Percentiles rank a stretch among this genome's conserved stretches.
Evolutionary conservation across 148 eudicot genomes (phyloP).

Genomic region (Amaranthus hypochondriacus): DNA sequence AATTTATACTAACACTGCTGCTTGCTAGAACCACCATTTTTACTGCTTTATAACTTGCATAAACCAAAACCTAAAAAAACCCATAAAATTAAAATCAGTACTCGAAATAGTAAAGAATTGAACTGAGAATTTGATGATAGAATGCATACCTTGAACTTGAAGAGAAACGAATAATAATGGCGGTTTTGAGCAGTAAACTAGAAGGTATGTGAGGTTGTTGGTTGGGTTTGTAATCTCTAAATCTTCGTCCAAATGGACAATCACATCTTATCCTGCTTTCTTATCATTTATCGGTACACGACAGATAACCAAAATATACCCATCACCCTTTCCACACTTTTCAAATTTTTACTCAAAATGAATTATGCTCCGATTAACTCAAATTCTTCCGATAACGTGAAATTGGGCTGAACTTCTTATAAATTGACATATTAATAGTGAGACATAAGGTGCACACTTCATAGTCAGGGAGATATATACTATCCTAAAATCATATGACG

Average conservation of each 20-base stretch:
- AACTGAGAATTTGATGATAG: not conserved
- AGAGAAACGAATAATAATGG: not conserved
- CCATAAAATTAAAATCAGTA: not conserved
- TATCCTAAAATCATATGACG: too few species aligned
- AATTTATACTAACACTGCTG: conserved; percentile 23
- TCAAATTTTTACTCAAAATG: not conserved
- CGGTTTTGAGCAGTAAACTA: not conserved
- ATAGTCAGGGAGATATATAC: too few species aligned
- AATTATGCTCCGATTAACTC: too few species aligned
- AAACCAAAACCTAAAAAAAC: conserved; percentile 6
- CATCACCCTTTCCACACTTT: too few species aligned
- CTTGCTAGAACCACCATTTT: conserved; percentile 31
- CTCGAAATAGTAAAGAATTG: not conserved
- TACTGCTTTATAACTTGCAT: not conserved
- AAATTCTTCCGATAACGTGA: too few species aligned
- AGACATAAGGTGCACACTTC: too few species aligned
- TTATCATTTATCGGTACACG: conserved; percentile 14
- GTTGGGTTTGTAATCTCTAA: not conserved
- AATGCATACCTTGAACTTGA: conserved; percentile 1
- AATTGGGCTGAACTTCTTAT: too few species aligned
- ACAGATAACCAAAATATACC: not conserved
- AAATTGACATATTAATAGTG: too few species aligned
- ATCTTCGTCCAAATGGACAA: not conserved
- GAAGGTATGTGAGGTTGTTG: not conserved
- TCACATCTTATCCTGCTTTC: conserved; percentile 19